These are phyloP conservation scores for Claviceps humidiphila DNA, from an alignment of 2,329 filamentous ascomycete species.

Conservation along the genomic window DNA sequence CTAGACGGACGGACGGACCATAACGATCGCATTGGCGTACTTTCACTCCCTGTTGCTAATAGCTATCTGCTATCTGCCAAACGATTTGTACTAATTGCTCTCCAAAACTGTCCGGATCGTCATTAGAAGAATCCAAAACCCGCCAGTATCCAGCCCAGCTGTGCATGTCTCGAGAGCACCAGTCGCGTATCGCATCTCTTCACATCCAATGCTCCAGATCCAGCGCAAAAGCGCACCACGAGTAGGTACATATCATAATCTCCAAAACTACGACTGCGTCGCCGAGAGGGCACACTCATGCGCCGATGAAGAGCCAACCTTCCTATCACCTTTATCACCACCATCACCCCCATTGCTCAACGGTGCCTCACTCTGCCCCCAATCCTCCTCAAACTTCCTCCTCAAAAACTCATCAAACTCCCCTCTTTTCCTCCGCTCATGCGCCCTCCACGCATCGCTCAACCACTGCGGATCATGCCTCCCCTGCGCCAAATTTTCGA, in stretches of 20 bases:
- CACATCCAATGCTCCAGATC: background rate
- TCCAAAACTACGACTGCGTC: background rate
- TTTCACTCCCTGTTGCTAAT: no score
- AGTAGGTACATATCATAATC: background rate
- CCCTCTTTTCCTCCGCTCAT: constrained; percentile 33
- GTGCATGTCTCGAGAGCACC: background rate
- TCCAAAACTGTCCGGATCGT: no score
- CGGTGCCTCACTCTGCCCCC: constrained; percentile 19
- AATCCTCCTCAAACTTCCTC: constrained; percentile 32
- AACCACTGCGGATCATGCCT: constrained; percentile 42
- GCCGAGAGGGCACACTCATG: background rate
- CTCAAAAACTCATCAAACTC: constrained; percentile 35
- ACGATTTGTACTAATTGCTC: no score
- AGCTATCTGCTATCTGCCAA: no score
- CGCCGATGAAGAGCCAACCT: background rate
- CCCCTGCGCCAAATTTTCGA: constrained; percentile 31
- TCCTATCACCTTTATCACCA: background rate
- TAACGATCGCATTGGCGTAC: no score
- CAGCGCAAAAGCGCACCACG: background rate
- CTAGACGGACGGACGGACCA: no score
- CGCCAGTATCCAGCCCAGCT: background rate
- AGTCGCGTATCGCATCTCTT: background rate
- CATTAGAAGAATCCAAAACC: background rate
- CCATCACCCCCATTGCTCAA: background rate
- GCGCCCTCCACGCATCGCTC: constrained; percentile 35